Percentiles rank a stretch among this genome's conserved stretches.
Conservation (phyloP, 768 basidiomycete species). For the Pisolithus sp. region DNA sequence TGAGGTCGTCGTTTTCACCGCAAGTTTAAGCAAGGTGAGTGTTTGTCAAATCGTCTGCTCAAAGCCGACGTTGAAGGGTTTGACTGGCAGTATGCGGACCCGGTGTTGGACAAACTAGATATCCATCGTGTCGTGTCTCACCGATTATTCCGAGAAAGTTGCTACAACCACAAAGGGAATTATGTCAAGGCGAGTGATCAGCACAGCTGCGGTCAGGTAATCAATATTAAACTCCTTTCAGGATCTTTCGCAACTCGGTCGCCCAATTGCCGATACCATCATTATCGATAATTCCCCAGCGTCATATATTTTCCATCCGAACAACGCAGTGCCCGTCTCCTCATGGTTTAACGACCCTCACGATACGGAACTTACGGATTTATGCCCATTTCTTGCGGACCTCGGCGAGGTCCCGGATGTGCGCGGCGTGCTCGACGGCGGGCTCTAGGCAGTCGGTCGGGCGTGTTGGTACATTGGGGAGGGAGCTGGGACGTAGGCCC, state of each 20-base stretch:
- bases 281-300: conserved; percentile 99
- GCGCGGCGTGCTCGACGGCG: conserved; percentile 84
- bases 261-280: conserved; percentile 89
- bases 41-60: neutral
- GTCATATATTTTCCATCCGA: conserved; percentile 98
- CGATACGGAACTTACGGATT: conserved; percentile 93
- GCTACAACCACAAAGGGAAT: conserved; percentile 98
- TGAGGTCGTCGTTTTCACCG: conserved; percentile 97
- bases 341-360: conserved; percentile 99
- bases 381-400: conserved; percentile 91
- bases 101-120: conserved; percentile 95
- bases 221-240: conserved; percentile 26
- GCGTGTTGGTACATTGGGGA: conserved; percentile 15
- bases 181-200: conserved; percentile 84
- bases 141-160: conserved; percentile 94
- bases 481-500: conserved; percentile 10
- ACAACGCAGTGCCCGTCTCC: conserved; percentile 98
- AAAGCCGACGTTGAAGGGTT: conserved; percentile 3
- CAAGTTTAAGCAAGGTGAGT: conserved; percentile 90
- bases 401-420: conserved; percentile 82
- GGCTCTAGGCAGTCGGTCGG: conserved; percentile 42
- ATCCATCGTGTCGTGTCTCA: conserved; percentile 88
- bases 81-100: conserved; percentile 82
- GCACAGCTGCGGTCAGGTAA: neutral
- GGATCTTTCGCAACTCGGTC: conserved; percentile 96